A percentile compares a stretch with the other conserved stretches of the same genome.
Conservation (phyloP, 345 rosid genomes). For the Gossypium anomalum region DNA sequence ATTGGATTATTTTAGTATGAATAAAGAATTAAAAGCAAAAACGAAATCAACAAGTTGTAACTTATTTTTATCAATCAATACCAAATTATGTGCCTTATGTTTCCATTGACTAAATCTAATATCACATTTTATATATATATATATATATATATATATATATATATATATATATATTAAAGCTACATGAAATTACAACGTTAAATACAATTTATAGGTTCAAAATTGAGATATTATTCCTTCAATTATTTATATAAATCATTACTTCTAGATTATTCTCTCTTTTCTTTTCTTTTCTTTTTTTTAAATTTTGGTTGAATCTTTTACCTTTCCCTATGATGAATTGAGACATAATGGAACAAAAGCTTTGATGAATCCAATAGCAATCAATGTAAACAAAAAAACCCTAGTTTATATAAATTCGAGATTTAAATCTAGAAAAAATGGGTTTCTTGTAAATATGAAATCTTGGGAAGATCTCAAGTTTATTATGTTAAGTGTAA, state of each 20-base stretch:
- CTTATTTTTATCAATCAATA: background rate
- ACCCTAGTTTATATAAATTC: background rate
- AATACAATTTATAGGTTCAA: background rate
- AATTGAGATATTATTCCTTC: background rate
- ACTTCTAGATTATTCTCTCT: background rate
- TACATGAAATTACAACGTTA: background rate
- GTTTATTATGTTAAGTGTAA: background rate
- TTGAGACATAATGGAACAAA: conserved; percentile 8
- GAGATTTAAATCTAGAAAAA: too few species aligned
- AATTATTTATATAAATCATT: background rate
- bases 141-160: too few species aligned
- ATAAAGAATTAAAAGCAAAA: background rate
- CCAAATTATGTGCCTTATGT: conserved; percentile 12
- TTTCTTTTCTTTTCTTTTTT: background rate
- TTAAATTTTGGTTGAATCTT: background rate
- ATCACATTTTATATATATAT: too few species aligned
- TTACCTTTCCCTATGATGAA: background rate
- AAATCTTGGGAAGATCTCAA: background rate
- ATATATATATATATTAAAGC: too few species aligned
- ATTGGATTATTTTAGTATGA: background rate
- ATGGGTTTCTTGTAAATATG: background rate
- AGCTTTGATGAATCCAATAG: background rate
- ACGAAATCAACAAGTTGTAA: background rate
- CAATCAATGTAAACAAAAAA: background rate
- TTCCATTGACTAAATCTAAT: conserved; percentile 4